Conservation (phyloP, 1,284 basidiomycete genomes). For the Cutaneotrichosporon curvatum region DNA sequence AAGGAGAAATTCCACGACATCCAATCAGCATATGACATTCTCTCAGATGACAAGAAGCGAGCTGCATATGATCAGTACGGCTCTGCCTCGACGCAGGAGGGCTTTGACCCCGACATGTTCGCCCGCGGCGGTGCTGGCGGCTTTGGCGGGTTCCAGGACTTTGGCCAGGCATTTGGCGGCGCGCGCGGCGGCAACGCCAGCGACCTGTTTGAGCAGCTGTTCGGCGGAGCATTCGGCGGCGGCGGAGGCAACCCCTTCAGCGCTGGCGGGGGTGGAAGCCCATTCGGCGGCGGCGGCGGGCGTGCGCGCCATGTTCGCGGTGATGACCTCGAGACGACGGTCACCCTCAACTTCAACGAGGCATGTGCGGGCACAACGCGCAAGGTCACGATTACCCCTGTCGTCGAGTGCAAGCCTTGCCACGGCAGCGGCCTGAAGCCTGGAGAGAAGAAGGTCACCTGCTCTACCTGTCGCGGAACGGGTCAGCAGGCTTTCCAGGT, state of each 20-base stretch:
- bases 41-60: conserved; percentile 91
- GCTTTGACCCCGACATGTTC: conserved; percentile 84
- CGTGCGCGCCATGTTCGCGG: conserved; percentile 57
- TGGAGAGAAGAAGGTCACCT: conserved; percentile 76
- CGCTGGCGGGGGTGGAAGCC: conserved; percentile 35
- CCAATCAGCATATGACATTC: conserved; percentile 88
- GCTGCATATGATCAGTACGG: conserved; percentile 92
- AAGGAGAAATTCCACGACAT: conserved; percentile 95
- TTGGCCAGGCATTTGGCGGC: conserved; percentile 60
- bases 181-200: conserved; percentile 50
- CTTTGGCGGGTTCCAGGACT: conserved; percentile 62
- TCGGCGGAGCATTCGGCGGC: conserved; percentile 56
- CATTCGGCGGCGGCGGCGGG: conserved; percentile 48
- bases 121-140: conserved; percentile 55
- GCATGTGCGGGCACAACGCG: conserved; percentile 84
- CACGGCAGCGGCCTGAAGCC: conserved; percentile 78
- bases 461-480: conserved; percentile 73
- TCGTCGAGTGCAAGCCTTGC: conserved; percentile 79
- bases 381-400: conserved; percentile 69
- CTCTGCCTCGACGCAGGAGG: conserved; percentile 83
- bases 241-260: conserved; percentile 31
- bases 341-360: conserved; percentile 82
- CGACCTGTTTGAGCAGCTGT: conserved; percentile 84
- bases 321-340: conserved; percentile 71
- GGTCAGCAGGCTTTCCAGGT: conserved; percentile 87